Evolutionary conservation across 1,139 yeast genomes (phyloP).

Genomic region (Geotrichum aggregatum): DNA sequence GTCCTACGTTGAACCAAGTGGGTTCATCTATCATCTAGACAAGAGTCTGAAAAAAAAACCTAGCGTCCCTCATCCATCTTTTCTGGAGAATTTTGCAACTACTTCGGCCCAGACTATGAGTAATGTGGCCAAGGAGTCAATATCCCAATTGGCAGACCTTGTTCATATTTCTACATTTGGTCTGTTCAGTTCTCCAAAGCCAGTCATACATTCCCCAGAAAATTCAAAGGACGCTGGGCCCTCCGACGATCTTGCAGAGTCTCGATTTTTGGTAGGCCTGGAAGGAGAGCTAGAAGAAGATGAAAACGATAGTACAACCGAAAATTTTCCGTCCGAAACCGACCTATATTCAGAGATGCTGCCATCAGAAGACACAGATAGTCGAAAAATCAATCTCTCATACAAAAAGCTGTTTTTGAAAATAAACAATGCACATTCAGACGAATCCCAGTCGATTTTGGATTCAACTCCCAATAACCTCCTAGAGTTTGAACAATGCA

Average conservation of each 20-base stretch:
- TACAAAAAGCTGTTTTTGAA: constrained; percentile 14
- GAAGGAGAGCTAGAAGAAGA: constrained; percentile 28
- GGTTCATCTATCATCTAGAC: constrained; percentile 30
- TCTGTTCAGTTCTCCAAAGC: constrained; percentile 13
- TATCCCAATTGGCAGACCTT: constrained; percentile 27
- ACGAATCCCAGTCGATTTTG: not conserved
- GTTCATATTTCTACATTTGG: constrained; percentile 24
- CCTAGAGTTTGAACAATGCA: constrained; percentile 15
- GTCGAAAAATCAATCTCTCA: constrained; percentile 5
- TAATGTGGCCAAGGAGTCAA: constrained; percentile 30
- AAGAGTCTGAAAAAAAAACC: constrained; percentile 11
- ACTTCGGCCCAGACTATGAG: constrained; percentile 23
- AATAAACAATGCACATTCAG: not conserved
- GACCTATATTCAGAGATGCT: constrained; percentile 16
- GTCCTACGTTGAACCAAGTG: constrained; percentile 31
- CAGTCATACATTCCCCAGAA: constrained; percentile 19
- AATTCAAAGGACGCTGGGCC: constrained; percentile 19
- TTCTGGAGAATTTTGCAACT: constrained; percentile 15
- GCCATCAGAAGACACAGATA: not conserved
- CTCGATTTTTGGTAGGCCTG: constrained; percentile 30
- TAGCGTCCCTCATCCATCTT: not conserved
- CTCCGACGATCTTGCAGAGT: constrained; percentile 28
- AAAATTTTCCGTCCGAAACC: constrained; percentile 7
- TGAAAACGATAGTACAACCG: constrained; percentile 9
- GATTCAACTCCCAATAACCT: not conserved